Percentiles rank a stretch among this genome's conserved stretches.
Evolutionary conservation across 176 grass and related monocot species (phyloP).

Genomic region (Oryza brachyantha): DNA sequence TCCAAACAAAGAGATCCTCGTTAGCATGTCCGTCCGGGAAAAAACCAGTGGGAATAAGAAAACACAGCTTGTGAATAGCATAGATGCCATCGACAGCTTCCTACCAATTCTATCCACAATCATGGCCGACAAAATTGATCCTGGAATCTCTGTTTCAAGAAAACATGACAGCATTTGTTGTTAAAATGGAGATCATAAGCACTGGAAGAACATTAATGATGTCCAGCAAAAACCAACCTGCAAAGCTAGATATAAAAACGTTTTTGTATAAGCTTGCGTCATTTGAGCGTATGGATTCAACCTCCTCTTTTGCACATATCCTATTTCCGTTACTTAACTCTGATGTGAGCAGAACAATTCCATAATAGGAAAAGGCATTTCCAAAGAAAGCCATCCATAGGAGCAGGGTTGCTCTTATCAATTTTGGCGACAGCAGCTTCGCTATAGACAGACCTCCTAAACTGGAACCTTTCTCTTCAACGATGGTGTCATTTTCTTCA

Average conservation of each 20-base stretch:
- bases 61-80: slow-evolving; percentile 78
- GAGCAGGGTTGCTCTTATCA: slow-evolving; percentile 81
- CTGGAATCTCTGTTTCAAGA: slow-evolving; percentile 77
- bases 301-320: slow-evolving; percentile 57
- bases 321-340: slow-evolving; percentile 81
- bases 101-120: slow-evolving; percentile 83
- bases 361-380: slow-evolving; percentile 94
- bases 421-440: slow-evolving; percentile 64
- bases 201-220: background rate
- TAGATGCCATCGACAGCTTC: slow-evolving; percentile 88
- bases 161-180: slow-evolving; percentile 21
- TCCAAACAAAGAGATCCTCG: slow-evolving; percentile 67
- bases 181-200: background rate
- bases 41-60: slow-evolving; percentile 81
- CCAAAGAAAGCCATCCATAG: slow-evolving; percentile 98
- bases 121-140: slow-evolving; percentile 68
- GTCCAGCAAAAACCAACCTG: slow-evolving; percentile 49
- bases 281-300: slow-evolving; percentile 51
- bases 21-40: slow-evolving; percentile 59
- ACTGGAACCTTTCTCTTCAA: slow-evolving; percentile 40
- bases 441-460: slow-evolving; percentile 54
- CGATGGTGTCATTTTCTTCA: slow-evolving; percentile 31
- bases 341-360: slow-evolving; percentile 91
- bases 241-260: slow-evolving; percentile 95
- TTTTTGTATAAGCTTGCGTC: slow-evolving; percentile 73